Conservation (phyloP, 2,329 filamentous ascomycete genomes). For the Hymenotorrendiella dingleyae region DNA sequence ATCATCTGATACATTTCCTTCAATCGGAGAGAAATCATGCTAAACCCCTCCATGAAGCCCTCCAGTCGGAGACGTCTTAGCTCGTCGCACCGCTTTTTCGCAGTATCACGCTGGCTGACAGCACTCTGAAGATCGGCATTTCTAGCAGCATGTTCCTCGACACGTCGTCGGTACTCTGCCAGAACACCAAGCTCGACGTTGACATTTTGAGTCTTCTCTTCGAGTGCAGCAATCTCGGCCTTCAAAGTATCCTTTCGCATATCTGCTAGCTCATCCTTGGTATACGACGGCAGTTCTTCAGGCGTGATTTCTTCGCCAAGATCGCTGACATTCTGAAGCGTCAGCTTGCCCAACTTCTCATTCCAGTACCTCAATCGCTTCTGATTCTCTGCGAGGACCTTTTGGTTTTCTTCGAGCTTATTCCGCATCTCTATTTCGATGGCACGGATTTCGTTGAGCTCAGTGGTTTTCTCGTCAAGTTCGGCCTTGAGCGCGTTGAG, state of each 20-base stretch:
- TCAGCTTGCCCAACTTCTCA: conserved; percentile 80
- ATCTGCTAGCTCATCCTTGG: conserved; percentile 60
- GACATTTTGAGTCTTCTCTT: conserved; percentile 75
- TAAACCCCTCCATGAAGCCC: conserved; percentile 98
- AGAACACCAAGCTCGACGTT: conserved; percentile 86
- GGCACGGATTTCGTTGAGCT: conserved; percentile 83
- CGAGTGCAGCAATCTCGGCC: conserved; percentile 57
- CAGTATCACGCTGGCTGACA: conserved; percentile 70
- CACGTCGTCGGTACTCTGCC: conserved; percentile 78
- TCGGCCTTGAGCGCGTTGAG: conserved; percentile 75
- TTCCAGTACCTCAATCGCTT: conserved; percentile 81
- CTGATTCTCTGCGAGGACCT: conserved; percentile 78
- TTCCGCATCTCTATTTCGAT: conserved; percentile 97
- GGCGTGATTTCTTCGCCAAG: conserved; percentile 49
- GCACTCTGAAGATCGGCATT: conserved; percentile 80
- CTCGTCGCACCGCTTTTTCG: conserved; percentile 90
- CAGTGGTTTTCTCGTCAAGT: conserved; percentile 76
- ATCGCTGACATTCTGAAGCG: conserved; percentile 74
- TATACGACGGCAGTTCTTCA: conserved; percentile 70
- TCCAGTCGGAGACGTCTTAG: conserved; percentile 84
- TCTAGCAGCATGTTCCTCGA: conserved; percentile 74
- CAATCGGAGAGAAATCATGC: conserved; percentile 82
- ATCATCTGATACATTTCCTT: conserved; percentile 99
- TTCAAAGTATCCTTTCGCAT: conserved; percentile 62
- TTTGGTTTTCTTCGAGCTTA: conserved; percentile 94